Percentiles rank a stretch among this genome's conserved stretches.
Conservation (phyloP, 495 filamentous ascomycete genomes). For the Hypoxylon cercidicola region DNA sequence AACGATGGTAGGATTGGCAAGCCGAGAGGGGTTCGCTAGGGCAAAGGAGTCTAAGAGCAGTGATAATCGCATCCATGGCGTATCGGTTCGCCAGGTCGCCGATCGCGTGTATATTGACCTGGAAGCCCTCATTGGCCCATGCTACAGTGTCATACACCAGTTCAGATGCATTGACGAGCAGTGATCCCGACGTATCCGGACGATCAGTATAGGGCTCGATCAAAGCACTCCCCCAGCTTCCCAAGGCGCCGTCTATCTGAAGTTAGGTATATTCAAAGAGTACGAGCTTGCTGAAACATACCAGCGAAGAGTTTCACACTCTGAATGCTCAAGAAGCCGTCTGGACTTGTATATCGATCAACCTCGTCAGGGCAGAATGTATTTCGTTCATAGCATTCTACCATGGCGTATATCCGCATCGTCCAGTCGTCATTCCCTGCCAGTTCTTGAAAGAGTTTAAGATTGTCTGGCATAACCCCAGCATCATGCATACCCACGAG, state of each 20-base stretch:
- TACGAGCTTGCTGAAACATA: slow-evolving; percentile 33
- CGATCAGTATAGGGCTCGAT: slow-evolving; percentile 70
- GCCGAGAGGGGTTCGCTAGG: slow-evolving; percentile 47
- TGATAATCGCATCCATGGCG: slow-evolving; percentile 64
- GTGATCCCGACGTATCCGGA: slow-evolving; percentile 62
- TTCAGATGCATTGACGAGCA: slow-evolving; percentile 67
- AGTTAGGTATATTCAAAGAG: slow-evolving; percentile 29
- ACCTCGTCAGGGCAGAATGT: slow-evolving; percentile 65
- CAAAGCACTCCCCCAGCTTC: slow-evolving; percentile 71
- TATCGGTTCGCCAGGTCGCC: slow-evolving; percentile 70
- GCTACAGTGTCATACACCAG: slow-evolving; percentile 58
- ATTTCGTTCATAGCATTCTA: slow-evolving; percentile 69
- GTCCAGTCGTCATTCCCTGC: slow-evolving; percentile 59
- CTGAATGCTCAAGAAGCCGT: slow-evolving; percentile 59
- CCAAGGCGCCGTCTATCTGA: slow-evolving; percentile 68
- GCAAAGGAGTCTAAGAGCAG: slow-evolving; percentile 58
- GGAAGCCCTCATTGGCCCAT: slow-evolving; percentile 62
- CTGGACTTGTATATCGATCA: slow-evolving; percentile 46
- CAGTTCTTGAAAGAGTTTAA: slow-evolving; percentile 61
- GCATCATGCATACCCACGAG: slow-evolving; percentile 72
- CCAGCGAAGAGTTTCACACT: slow-evolving; percentile 71
- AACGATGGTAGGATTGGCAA: slow-evolving; percentile 61
- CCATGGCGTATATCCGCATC: slow-evolving; percentile 70
- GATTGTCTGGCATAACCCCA: slow-evolving; percentile 61
- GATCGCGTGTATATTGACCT: slow-evolving; percentile 73